Percentiles rank a stretch among this genome's conserved stretches.
Conservation (phyloP, 2,329 filamentous ascomycete genomes). For the Exserohilum rostratum region DNA sequence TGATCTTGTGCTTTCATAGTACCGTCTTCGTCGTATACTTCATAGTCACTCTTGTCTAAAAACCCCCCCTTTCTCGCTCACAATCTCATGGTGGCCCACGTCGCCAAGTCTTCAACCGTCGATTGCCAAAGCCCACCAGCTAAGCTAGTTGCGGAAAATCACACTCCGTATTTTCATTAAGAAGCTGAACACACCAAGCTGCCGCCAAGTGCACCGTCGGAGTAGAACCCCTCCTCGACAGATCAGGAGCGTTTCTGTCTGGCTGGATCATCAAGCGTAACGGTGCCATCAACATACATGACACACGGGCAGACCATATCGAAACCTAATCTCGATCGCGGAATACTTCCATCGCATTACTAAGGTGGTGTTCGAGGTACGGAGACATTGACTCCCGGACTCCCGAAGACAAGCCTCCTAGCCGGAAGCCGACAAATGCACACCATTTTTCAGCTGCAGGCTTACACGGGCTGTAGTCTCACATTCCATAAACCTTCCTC, state of each 20-base stretch:
- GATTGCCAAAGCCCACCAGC: constrained; percentile 8
- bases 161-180: background rate
- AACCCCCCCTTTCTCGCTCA: no score
- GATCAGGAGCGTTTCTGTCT: background rate
- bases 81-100: background rate
- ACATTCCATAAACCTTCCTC: constrained; percentile 8
- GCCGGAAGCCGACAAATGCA: background rate
- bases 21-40: background rate
- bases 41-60: background rate
- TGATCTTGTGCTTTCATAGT: background rate
- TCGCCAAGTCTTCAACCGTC: constrained; percentile 9
- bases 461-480: constrained; percentile 7
- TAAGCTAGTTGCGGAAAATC: background rate
- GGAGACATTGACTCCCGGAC: background rate
- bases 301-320: constrained; percentile 2
- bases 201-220: background rate
- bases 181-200: constrained; percentile 3
- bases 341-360: background rate
- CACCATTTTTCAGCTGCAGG: background rate
- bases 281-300: constrained; percentile 2
- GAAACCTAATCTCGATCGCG: constrained; percentile 4
- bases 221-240: background rate
- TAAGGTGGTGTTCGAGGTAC: background rate
- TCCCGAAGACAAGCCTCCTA: background rate
- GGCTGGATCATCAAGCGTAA: background rate